Conservation (phyloP, 2,329 filamentous ascomycete species). For the Pseudogymnoascus sp. region DNA sequence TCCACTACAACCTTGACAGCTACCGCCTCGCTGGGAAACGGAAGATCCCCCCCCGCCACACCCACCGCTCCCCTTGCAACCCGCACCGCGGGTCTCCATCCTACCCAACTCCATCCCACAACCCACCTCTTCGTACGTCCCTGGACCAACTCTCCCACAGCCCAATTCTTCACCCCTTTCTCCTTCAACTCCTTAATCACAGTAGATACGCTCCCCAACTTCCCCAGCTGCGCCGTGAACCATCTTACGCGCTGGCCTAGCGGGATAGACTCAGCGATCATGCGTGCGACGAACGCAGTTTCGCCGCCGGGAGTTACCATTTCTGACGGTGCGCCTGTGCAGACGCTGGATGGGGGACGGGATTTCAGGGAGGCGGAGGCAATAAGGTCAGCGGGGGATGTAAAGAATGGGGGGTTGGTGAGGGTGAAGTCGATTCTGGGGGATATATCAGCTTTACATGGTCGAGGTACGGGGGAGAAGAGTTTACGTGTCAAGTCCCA, state of each 20-base stretch:
- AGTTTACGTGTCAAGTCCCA: conserved; percentile 36
- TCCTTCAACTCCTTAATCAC: conserved; percentile 55
- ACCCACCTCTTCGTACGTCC: conserved; percentile 82
- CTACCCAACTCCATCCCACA: conserved; percentile 77
- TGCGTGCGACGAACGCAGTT: conserved; percentile 62
- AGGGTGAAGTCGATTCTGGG: conserved; percentile 71
- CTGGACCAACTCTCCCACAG: conserved; percentile 72
- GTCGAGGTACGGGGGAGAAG: no score
- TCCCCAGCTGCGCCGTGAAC: conserved; percentile 91
- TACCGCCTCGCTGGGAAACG: conserved; percentile 44
- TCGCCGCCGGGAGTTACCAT: conserved; percentile 84
- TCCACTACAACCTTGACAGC: conserved; percentile 51
- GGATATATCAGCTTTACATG: background rate
- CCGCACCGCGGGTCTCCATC: conserved; percentile 53
- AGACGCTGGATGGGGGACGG: conserved; percentile 61
- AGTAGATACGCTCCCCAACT: conserved; percentile 60
- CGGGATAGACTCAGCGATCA: conserved; percentile 62
- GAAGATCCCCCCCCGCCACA: conserved; percentile 37
- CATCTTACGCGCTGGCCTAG: conserved; percentile 62
- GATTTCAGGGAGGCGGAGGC: conserved; percentile 60
- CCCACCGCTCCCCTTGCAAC: conserved; percentile 31
- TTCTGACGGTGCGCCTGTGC: conserved; percentile 72
- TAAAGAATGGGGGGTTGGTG: conserved; percentile 93
- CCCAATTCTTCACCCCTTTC: conserved; percentile 66
- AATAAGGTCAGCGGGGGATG: conserved; percentile 62